Conservation (phyloP, 352 stramenopile genomes). For the Globisporangium paddicum region DNA sequence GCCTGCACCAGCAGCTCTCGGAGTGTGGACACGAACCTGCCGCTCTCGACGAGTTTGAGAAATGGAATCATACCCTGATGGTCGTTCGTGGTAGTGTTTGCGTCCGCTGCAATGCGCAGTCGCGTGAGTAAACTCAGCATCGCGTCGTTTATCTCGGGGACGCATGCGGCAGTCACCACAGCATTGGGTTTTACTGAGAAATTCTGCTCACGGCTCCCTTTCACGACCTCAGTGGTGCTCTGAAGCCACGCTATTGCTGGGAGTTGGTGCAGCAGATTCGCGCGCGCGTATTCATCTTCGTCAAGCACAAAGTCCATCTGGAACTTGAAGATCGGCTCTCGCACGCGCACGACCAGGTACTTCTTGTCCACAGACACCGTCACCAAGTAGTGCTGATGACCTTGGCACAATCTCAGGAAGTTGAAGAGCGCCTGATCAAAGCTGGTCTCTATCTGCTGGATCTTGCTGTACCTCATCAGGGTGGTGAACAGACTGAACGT, state of each 20-base stretch:
- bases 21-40: slow-evolving; percentile 41
- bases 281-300: slow-evolving; percentile 42
- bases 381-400: slow-evolving; percentile 43
- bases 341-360: slow-evolving; percentile 34
- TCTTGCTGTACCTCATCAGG: slow-evolving; percentile 33
- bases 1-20: slow-evolving; percentile 34
- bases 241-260: background rate
- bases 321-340: slow-evolving; percentile 56
- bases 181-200: slow-evolving; percentile 22
- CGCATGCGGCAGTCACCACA: slow-evolving; percentile 34
- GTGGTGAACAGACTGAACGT: slow-evolving; percentile 45
- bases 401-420: slow-evolving; percentile 31
- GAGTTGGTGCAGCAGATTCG: slow-evolving; percentile 23
- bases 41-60: slow-evolving; percentile 52
- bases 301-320: slow-evolving; percentile 42
- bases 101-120: slow-evolving; percentile 10
- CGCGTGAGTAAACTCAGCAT: slow-evolving; percentile 27
- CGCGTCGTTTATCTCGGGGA: slow-evolving; percentile 28
- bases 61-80: slow-evolving; percentile 29
- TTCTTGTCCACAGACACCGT: slow-evolving; percentile 27
- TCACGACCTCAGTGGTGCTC: background rate
- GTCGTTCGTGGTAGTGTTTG: slow-evolving; percentile 10
- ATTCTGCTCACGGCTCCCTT: slow-evolving; percentile 18
- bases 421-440: slow-evolving; percentile 40
- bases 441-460: slow-evolving; percentile 44